Conservation (phyloP, 2,329 filamentous ascomycete genomes). For the Diatrype stigma region DNA sequence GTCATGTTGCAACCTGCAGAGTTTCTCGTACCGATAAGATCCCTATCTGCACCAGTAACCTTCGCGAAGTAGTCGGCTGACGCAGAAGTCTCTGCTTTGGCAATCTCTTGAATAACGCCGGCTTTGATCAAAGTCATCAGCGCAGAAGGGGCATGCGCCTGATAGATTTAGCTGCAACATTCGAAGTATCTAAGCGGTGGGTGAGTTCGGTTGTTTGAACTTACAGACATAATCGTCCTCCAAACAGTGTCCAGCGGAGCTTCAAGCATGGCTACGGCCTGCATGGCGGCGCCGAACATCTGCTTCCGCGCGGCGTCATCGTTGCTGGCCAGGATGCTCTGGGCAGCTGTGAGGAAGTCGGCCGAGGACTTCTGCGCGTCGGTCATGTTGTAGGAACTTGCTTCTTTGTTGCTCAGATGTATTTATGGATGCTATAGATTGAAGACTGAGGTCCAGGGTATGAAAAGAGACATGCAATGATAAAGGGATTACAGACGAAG, state of each 20-base stretch:
- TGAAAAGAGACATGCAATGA: too few species aligned
- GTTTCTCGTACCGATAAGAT: slow-evolving; percentile 8
- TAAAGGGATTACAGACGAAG: too few species aligned
- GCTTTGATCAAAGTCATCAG: slow-evolving; percentile 12
- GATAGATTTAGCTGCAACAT: background rate
- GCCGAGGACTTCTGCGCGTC: slow-evolving; percentile 28
- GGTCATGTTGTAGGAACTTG: background rate
- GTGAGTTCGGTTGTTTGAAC: background rate
- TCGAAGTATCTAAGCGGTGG: background rate
- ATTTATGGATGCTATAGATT: too few species aligned
- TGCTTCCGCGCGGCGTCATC: slow-evolving; percentile 8
- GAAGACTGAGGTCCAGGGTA: too few species aligned
- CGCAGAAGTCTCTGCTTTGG: slow-evolving; percentile 8
- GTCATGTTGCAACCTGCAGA: background rate
- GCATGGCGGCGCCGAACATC: slow-evolving; percentile 8
- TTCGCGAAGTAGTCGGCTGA: slow-evolving; percentile 8
- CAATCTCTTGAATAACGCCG: slow-evolving; percentile 12
- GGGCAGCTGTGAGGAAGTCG: slow-evolving; percentile 9
- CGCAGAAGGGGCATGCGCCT: slow-evolving; percentile 12
- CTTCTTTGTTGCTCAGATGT: too few species aligned
- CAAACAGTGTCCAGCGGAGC: slow-evolving; percentile 9
- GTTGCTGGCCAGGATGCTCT: slow-evolving; percentile 6
- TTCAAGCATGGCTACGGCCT: slow-evolving; percentile 11
- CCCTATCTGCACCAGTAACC: slow-evolving; percentile 8
- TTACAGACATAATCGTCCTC: slow-evolving; percentile 14